These are phyloP conservation scores for Pleurotus citrinopileatus DNA, from an alignment of 768 basidiomycete genomes.

Conservation along the genomic window DNA sequence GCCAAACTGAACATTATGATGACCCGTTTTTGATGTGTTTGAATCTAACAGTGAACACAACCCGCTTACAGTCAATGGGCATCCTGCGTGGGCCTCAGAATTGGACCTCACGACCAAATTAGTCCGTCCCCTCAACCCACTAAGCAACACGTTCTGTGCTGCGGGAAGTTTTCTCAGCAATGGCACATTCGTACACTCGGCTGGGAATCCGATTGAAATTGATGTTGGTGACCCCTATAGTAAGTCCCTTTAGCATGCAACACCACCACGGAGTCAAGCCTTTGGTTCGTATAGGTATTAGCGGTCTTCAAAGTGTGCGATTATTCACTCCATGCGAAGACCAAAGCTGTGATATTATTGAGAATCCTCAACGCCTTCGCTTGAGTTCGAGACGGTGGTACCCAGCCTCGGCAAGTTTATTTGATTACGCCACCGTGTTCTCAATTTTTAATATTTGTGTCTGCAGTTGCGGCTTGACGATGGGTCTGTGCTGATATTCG, in stretches of 20 bases:
- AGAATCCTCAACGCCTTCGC: conserved; percentile 28
- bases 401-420: conserved; percentile 30
- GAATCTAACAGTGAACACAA: conserved; percentile 26
- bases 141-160: conserved; percentile 40
- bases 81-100: conserved; percentile 43
- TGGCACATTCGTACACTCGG: conserved; percentile 33
- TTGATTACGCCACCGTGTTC: background rate
- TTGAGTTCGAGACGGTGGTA: conserved; percentile 39
- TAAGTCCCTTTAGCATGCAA: background rate
- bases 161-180: conserved; percentile 39
- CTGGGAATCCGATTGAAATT: conserved; percentile 10
- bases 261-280: background rate
- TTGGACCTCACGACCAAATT: conserved; percentile 38
- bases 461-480: conserved; percentile 17
- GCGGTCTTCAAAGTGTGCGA: conserved; percentile 33
- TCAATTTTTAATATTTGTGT: background rate
- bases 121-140: conserved; percentile 28
- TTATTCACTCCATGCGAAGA: conserved; percentile 37
- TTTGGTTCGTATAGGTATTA: conserved; percentile 10
- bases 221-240: background rate
- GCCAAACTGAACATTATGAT: background rate
- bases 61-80: conserved; percentile 36
- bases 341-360: conserved; percentile 30
- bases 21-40: background rate
- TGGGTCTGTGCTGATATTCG: conserved; percentile 13